Conservation (phyloP, 345 rosid species). For the Rubroshorea leprosula region DNA sequence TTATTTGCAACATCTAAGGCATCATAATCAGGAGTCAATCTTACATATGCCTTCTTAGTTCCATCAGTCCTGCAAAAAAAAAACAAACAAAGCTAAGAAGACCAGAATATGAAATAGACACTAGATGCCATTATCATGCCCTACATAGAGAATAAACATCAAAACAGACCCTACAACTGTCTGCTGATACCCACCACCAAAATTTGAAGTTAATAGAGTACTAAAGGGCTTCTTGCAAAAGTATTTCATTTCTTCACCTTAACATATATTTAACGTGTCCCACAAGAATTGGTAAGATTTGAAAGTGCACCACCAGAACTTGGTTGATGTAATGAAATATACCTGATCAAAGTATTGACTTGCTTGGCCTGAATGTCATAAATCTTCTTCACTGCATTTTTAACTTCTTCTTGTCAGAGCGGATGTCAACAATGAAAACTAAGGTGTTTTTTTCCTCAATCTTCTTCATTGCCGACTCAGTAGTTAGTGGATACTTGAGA, state of each 20-base stretch:
- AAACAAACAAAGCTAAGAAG: no score
- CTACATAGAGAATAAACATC: no score
- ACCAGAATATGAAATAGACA: no score
- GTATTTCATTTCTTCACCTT: no score
- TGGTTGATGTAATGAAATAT: not conserved
- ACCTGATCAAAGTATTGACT: constrained; percentile 69
- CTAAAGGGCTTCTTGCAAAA: no score
- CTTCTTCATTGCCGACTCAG: constrained; percentile 72
- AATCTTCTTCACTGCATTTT: constrained; percentile 67
- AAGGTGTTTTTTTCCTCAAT: constrained; percentile 65
- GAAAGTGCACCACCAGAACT: not conserved
- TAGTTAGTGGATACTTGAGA: constrained; percentile 57
- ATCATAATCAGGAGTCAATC: constrained; percentile 56
- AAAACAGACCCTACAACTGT: no score
- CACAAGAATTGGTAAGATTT: not conserved
- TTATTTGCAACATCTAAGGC: constrained; percentile 95
- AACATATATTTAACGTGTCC: no score
- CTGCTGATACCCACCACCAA: no score
- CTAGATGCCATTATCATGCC: no score
- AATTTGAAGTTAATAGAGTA: no score
- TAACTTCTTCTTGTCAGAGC: constrained; percentile 61
- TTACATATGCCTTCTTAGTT: no score
- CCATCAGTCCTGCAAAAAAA: no score
- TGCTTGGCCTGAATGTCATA: constrained; percentile 58
- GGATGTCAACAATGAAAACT: constrained; percentile 64